Evolutionary conservation across 768 basidiomycete species (phyloP), one percentile per base, ranked within the genome.

Genomic region (Lyophyllum atratum): DNA sequence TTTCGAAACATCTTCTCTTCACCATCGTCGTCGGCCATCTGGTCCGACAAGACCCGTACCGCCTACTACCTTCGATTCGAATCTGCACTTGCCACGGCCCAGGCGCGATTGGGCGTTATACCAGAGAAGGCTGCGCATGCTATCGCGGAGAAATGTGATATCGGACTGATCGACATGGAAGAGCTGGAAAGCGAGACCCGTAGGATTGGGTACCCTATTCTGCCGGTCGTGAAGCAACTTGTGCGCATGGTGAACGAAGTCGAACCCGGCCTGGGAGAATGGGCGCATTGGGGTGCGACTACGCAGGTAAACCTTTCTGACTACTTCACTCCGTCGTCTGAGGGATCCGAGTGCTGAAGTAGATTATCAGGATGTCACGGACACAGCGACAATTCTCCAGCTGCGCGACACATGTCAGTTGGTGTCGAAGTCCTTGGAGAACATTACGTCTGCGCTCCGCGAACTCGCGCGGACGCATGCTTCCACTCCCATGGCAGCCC

Each of bases 281-380:
- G 79, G 76, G 69, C 68, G 17, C 80, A 80, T 60, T 80, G 77
- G 66, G 80, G 79, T 28, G 76, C 78, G 4, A 80, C 79, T 3
- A 81, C 79, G 17, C 80, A 81, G 72, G 80, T 77, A 51, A 21
- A 39, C 17, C 11, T 25, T 24, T 49, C 33, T 15, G 33, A 14
- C 11, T 8, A 25, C 10, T 44, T 44, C n/a, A n/a, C n/a, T n/a
- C n/a, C n/a, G n/a, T 39, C 17, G n/a, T 21, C 37, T 37, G 7
- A 29, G n/a, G 29, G 43, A 39, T 15, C n/a, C 11, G 1, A 33
- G 42, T 15, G 48, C 54, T 62, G 28, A 48, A 33, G 21, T 19
- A 48, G 9, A 37, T 42, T 21, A n/a, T 42, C 44, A 80, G 80
- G 79, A 81, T 58, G 76, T 81, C 3, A 79, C 76, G n/a, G 79